phyloP scores from a whole-genome alignment of 2,329 filamentous ascomycete species.

The Fusarium phyllophilum region DNA sequence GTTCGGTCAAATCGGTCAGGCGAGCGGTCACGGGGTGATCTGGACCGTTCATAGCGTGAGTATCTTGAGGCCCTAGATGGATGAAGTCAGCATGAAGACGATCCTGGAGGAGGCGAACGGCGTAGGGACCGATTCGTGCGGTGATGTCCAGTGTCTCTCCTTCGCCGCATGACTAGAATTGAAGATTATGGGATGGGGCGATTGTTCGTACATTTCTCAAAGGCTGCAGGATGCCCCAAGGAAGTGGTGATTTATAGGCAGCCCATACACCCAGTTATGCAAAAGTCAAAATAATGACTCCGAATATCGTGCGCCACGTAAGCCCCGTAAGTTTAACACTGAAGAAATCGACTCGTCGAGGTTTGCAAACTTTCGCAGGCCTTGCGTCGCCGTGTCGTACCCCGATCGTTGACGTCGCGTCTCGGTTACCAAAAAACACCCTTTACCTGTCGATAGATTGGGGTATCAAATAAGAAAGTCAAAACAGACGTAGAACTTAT shows the following conservation, averaged over 20 bases:
- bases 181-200: not conserved
- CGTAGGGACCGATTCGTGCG: not conserved
- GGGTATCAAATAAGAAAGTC: slow-evolving; percentile 12
- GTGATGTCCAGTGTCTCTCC: not conserved
- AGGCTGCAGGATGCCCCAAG: slow-evolving; percentile 28
- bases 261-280: slow-evolving; percentile 35
- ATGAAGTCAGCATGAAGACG: slow-evolving; percentile 18
- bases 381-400: slow-evolving; percentile 11
- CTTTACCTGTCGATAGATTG: not conserved
- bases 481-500: slow-evolving; percentile 5
- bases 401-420: slow-evolving; percentile 18
- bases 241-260: slow-evolving; percentile 20
- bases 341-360: not conserved
- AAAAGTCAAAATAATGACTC: not conserved
- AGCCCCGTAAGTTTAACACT: not conserved
- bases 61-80: slow-evolving; percentile 68
- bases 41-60: slow-evolving; percentile 67
- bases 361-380: slow-evolving; percentile 17
- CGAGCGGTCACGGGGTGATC: slow-evolving; percentile 75
- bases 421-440: slow-evolving; percentile 9
- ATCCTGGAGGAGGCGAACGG: not conserved
- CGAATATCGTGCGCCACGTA: not conserved
- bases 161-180: not conserved
- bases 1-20: slow-evolving; percentile 71
- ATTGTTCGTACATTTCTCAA: slow-evolving; percentile 38